Conservation (phyloP, 768 basidiomycete genomes). For the Leccinellum rugosiceps region DNA sequence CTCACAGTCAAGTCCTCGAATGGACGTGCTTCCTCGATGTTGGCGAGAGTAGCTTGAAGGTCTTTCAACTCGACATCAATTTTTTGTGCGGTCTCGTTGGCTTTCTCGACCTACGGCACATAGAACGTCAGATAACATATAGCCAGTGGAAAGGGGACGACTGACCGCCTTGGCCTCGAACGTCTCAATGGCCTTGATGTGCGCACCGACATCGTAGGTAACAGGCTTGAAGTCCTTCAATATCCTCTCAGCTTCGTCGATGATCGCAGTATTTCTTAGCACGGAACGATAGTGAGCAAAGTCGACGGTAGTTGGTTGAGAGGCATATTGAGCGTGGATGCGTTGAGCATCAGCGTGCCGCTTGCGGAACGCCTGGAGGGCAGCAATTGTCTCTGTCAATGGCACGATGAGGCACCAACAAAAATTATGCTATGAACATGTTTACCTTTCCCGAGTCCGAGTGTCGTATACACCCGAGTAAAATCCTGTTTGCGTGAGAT, state of each 20-base stretch:
- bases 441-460: slow-evolving; percentile 82
- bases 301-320: slow-evolving; percentile 82
- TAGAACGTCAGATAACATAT: slow-evolving; percentile 5
- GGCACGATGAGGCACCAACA: slow-evolving; percentile 1
- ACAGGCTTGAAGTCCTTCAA: slow-evolving; percentile 90
- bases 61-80: slow-evolving; percentile 89
- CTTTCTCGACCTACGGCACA: slow-evolving; percentile 68
- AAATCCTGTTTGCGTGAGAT: slow-evolving; percentile 57
- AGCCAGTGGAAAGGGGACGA: slow-evolving; percentile 1
- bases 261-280: slow-evolving; percentile 88
- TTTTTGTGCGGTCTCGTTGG: slow-evolving; percentile 84
- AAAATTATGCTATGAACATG: background rate
- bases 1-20: slow-evolving; percentile 95
- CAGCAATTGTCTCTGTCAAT: slow-evolving; percentile 75
- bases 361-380: slow-evolving; percentile 95
- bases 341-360: slow-evolving; percentile 88
- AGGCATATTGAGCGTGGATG: slow-evolving; percentile 56
- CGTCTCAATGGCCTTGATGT: slow-evolving; percentile 92
- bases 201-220: slow-evolving; percentile 85
- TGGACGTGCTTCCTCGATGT: slow-evolving; percentile 96
- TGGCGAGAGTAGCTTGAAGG: slow-evolving; percentile 88
- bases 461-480: slow-evolving; percentile 74
- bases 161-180: slow-evolving; percentile 95
- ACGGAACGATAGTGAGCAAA: slow-evolving; percentile 87
- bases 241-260: slow-evolving; percentile 90